Percentiles rank a stretch among this genome's conserved stretches.
Conservation (phyloP, 192 early-diverging fungal genomes). For the Pilobolus umbonatus region DNA sequence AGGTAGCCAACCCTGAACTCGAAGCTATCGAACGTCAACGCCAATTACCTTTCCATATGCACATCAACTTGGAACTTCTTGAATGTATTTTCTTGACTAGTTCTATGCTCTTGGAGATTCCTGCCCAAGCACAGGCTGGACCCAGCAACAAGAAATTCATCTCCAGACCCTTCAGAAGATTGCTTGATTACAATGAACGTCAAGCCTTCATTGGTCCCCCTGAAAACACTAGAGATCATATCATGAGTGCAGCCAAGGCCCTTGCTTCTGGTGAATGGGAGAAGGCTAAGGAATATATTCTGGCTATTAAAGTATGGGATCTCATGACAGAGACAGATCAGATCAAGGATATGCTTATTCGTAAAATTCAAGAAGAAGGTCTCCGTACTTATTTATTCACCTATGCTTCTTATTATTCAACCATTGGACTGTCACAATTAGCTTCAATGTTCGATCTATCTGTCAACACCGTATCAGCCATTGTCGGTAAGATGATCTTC, state of each 20-base stretch:
- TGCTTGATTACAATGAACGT: slow-evolving; percentile 93
- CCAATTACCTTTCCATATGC: slow-evolving; percentile 99
- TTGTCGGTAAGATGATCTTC: slow-evolving; percentile 94
- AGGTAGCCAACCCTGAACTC: slow-evolving; percentile 68
- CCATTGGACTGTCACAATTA: slow-evolving; percentile 79
- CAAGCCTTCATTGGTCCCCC: slow-evolving; percentile 96
- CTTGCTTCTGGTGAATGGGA: slow-evolving; percentile 93
- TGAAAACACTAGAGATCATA: slow-evolving; percentile 98
- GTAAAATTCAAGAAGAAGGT: slow-evolving; percentile 93
- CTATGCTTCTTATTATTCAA: slow-evolving; percentile 86
- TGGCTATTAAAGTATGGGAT: slow-evolving; percentile 95
- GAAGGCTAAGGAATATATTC: slow-evolving; percentile 74
- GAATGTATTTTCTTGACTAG: slow-evolving; percentile 95
- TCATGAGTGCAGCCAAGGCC: slow-evolving; percentile 94
- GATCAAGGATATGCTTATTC: slow-evolving; percentile 86
- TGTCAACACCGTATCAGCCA: slow-evolving; percentile 54
- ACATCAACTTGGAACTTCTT: slow-evolving; percentile 97
- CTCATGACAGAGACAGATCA: slow-evolving; percentile 75
- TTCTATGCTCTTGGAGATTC: slow-evolving; percentile 98
- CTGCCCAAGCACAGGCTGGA: slow-evolving; percentile 82
- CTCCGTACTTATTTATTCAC: slow-evolving; percentile 96
- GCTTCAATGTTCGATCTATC: slow-evolving; percentile 85
- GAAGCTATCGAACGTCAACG: slow-evolving; percentile 91
- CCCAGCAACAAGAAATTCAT: slow-evolving; percentile 67
- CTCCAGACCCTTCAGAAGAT: slow-evolving; percentile 86